phyloP scores from a whole-genome alignment of 139 green algal species.

The Gonium pectorale region DNA sequence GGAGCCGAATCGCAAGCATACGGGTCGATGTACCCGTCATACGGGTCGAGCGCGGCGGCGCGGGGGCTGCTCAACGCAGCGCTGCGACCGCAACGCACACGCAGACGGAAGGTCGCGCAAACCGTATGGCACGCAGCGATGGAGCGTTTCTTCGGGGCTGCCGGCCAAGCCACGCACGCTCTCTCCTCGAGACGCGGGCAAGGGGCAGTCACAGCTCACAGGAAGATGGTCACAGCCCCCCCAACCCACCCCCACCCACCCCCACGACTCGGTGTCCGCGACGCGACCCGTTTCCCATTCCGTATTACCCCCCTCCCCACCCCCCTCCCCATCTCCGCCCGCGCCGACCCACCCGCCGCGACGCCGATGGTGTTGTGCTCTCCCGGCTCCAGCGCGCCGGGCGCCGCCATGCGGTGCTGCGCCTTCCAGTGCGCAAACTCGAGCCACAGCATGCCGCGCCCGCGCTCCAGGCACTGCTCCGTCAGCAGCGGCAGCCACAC shows the following conservation, averaged over 20 bases:
- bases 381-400: not conserved
- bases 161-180: too few relatives aligned
- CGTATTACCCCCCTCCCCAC: not conserved
- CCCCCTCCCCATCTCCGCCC: not conserved
- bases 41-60: not conserved
- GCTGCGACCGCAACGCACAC: not conserved
- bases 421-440: constrained; percentile 24
- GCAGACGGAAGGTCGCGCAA: not conserved
- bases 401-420: not conserved
- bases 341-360: not conserved
- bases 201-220: not conserved
- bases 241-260: not conserved
- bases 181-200: not conserved
- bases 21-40: too few relatives aligned
- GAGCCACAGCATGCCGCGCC: constrained; percentile 22
- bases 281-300: not conserved
- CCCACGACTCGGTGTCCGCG: too few relatives aligned
- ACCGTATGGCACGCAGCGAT: not conserved
- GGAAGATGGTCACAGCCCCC: too few relatives aligned
- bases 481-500: constrained; percentile 24
- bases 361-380: constrained; percentile 3
- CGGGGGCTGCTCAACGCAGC: not conserved
- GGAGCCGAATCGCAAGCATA: not conserved
- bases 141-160: too few relatives aligned
- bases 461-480: not conserved